Conservation (phyloP, 1,284 basidiomycete species). For the Macrocystidia cucumis region DNA sequence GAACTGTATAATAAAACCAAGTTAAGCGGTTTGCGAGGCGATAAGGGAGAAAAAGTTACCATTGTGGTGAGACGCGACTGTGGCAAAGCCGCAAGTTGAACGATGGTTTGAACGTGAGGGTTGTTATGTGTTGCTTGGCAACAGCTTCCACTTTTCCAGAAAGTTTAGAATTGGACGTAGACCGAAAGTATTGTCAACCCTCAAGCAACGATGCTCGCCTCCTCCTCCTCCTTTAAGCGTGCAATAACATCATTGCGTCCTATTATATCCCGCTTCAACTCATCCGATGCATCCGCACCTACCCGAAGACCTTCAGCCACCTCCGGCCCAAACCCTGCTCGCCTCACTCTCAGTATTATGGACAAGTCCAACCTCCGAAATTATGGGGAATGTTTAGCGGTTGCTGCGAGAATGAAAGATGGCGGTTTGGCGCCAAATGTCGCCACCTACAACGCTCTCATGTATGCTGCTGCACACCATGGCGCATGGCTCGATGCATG, state of each 20-base stretch:
- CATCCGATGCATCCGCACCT: constrained; percentile 20
- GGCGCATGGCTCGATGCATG: constrained; percentile 43
- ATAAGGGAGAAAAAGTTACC: too few relatives aligned
- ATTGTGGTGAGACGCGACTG: constrained; percentile 24
- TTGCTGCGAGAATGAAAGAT: constrained; percentile 50
- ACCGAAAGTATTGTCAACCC: too few relatives aligned
- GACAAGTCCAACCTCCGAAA: constrained; percentile 22
- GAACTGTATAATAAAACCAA: too few relatives aligned
- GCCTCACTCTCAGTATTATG: constrained; percentile 31
- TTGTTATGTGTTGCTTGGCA: too few relatives aligned
- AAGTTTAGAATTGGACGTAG: too few relatives aligned
- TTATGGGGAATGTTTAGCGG: constrained; percentile 21
- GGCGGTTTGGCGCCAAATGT: constrained; percentile 39
- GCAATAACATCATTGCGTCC: too few relatives aligned
- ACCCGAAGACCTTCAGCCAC: constrained; percentile 18
- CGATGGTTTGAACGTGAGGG: constrained; percentile 7
- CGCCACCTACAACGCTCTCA: constrained; percentile 46
- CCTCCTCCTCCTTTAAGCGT: too few relatives aligned
- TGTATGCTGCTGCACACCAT: constrained; percentile 36
- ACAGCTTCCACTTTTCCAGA: too few relatives aligned
- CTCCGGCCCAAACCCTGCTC: constrained; percentile 21
- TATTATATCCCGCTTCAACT: constrained; percentile 8
- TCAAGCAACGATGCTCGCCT: too few relatives aligned
- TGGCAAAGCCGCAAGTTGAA: constrained; percentile 12
- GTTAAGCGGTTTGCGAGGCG: too few relatives aligned